Evolutionary conservation across 2,329 filamentous ascomycete genomes (phyloP).

Genomic region (Epichloe gansuensis): DNA sequence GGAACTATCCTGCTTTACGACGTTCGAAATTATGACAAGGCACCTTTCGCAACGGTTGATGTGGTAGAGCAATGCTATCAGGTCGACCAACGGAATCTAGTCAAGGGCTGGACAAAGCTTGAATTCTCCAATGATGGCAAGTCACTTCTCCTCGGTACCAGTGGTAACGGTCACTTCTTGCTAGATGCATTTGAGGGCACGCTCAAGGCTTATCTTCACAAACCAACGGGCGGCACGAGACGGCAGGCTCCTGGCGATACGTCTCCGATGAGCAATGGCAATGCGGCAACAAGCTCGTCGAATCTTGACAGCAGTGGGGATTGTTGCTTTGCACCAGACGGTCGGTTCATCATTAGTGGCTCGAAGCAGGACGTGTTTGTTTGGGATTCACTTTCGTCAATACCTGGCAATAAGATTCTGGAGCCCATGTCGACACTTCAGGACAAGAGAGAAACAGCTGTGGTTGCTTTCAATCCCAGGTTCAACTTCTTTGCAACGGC

Average conservation of each 20-base stretch:
- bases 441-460: slow-evolving; percentile 54
- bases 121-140: slow-evolving; percentile 97
- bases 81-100: slow-evolving; percentile 42
- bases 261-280: slow-evolving; percentile 11
- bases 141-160: slow-evolving; percentile 69
- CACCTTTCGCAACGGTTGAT: slow-evolving; percentile 79
- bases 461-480: slow-evolving; percentile 79
- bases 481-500: slow-evolving; percentile 87
- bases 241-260: slow-evolving; percentile 42
- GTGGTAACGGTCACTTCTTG: slow-evolving; percentile 73
- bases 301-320: slow-evolving; percentile 55
- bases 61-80: slow-evolving; percentile 44
- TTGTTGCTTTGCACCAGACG: slow-evolving; percentile 80
- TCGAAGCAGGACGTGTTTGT: slow-evolving; percentile 60
- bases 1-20: slow-evolving; percentile 83
- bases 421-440: slow-evolving; percentile 52
- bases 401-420: slow-evolving; percentile 43
- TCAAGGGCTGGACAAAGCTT: slow-evolving; percentile 73
- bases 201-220: slow-evolving; percentile 60
- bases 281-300: slow-evolving; percentile 21
- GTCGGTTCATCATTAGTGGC: slow-evolving; percentile 78
- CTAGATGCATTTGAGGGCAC: slow-evolving; percentile 85
- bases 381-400: slow-evolving; percentile 63
- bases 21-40: slow-evolving; percentile 82
- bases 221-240: slow-evolving; percentile 39